A percentile compares a stretch with the other conserved stretches of the same genome.
Conservation (phyloP, 2,329 filamentous ascomycete species). For the Trichoderma sp. region DNA sequence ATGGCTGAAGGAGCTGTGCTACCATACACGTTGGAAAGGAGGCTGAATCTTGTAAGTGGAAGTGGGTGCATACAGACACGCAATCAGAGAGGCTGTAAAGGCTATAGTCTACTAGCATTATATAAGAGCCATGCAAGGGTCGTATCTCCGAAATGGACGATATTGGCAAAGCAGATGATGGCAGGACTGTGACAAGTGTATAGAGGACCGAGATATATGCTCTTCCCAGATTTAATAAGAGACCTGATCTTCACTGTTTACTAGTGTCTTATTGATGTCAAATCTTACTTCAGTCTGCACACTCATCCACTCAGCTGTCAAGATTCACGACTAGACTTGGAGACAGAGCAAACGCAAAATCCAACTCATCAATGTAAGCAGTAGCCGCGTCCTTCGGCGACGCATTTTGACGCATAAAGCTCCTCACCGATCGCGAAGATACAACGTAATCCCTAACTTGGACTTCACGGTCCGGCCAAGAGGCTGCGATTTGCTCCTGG, state of each 20-base stretch:
- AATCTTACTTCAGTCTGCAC: too few relatives aligned
- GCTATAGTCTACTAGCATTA: not conserved
- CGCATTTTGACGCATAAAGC: not conserved
- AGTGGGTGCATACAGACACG: fast-evolving
- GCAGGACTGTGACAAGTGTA: not conserved
- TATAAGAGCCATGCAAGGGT: not conserved
- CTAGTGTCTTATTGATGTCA: not conserved
- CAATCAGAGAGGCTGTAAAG: not conserved
- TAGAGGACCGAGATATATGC: not conserved
- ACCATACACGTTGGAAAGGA: not conserved
- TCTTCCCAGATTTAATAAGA: not conserved
- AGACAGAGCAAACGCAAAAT: not conserved
- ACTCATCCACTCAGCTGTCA: not conserved
- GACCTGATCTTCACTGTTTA: too few relatives aligned
- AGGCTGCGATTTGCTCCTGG: not conserved
- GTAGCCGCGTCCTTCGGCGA: not conserved
- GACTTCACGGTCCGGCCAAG: not conserved
- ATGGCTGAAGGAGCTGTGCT: not conserved
- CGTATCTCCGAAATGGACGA: not conserved
- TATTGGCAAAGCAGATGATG: not conserved
- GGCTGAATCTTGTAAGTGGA: not conserved
- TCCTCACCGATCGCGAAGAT: not conserved
- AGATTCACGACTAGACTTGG: not conserved
- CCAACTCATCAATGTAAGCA: not conserved
- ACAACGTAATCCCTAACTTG: not conserved